Evolutionary conservation across 495 filamentous ascomycete species (phyloP).

Genomic region (Xylaria curta): DNA sequence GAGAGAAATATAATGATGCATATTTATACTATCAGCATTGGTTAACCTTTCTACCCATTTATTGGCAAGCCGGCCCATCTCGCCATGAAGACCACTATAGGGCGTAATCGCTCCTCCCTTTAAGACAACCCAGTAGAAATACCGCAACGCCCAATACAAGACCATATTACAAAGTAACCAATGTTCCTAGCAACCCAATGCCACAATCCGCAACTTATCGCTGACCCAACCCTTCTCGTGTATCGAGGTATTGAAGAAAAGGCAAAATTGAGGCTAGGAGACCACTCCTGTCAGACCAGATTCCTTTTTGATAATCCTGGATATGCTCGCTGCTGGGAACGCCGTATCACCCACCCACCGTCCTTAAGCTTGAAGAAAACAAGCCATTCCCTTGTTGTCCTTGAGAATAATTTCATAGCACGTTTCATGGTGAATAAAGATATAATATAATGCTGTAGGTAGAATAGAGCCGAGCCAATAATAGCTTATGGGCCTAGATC

Average conservation of each 20-base stretch:
- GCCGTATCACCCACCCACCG: conserved; percentile 21
- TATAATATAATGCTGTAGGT: conserved; percentile 23
- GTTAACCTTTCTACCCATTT: conserved; percentile 4
- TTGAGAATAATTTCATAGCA: conserved; percentile 24
- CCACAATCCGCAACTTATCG: conserved; percentile 10
- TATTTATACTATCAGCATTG: not conserved
- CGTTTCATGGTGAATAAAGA: conserved; percentile 22
- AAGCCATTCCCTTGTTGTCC: conserved; percentile 3
- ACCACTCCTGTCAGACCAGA: conserved; percentile 13
- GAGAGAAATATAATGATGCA: not conserved
- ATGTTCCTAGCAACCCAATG: conserved; percentile 11
- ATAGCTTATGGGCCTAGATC: not conserved
- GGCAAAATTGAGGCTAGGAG: not conserved
- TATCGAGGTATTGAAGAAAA: conserved; percentile 14
- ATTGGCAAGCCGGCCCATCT: conserved; percentile 3
- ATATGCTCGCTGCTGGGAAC: conserved; percentile 25
- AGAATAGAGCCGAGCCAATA: conserved; percentile 9
- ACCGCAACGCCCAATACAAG: conserved; percentile 22
- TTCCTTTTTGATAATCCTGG: conserved; percentile 24
- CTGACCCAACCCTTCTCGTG: conserved; percentile 2
- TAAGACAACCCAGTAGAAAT: conserved; percentile 2
- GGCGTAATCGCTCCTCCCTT: not conserved
- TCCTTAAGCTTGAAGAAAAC: conserved; percentile 18
- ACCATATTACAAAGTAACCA: conserved; percentile 22
- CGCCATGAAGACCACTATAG: not conserved